Percentiles rank a stretch among this genome's conserved stretches.
Conservation (phyloP, 352 stramenopile species). For the Globisporangium recalcitrans region DNA sequence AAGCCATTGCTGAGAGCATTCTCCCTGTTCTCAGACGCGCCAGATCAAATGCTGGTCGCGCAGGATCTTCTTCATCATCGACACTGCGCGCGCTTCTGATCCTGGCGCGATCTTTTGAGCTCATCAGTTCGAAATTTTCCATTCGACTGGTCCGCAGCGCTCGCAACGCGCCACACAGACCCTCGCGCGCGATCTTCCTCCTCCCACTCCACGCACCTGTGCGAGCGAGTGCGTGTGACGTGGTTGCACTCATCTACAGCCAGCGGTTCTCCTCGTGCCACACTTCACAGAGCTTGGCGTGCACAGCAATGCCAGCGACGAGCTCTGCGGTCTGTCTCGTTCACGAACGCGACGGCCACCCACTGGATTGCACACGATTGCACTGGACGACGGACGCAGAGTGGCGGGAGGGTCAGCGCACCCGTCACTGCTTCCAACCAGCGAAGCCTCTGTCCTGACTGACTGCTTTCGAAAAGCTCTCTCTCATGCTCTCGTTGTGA, state of each 20-base stretch:
- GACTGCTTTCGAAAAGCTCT: neutral
- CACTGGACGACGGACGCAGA: too few relatives aligned
- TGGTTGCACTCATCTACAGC: constrained; percentile 11
- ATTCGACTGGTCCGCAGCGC: constrained; percentile 6
- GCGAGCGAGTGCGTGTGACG: neutral
- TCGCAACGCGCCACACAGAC: neutral
- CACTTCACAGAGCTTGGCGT: neutral
- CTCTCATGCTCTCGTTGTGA: too few relatives aligned
- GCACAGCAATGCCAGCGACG: neutral
- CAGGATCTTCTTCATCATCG: constrained; percentile 5
- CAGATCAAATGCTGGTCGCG: constrained; percentile 6
- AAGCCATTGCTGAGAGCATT: neutral
- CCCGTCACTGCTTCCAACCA: neutral
- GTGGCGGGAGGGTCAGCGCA: too few relatives aligned
- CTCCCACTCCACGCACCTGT: neutral
- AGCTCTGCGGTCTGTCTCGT: constrained; percentile 2
- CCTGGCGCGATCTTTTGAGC: constrained; percentile 8
- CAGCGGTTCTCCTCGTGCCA: constrained; percentile 5
- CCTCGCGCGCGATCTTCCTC: neutral
- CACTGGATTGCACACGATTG: neutral
- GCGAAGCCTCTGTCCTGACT: neutral
- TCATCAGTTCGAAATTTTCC: constrained; percentile 8
- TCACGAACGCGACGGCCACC: neutral
- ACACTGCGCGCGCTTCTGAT: constrained; percentile 3
- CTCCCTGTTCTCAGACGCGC: too few relatives aligned